These are phyloP conservation scores for Limtongia smithiae DNA, from an alignment of 805 yeast genomes.

Conservation along the genomic window DNA sequence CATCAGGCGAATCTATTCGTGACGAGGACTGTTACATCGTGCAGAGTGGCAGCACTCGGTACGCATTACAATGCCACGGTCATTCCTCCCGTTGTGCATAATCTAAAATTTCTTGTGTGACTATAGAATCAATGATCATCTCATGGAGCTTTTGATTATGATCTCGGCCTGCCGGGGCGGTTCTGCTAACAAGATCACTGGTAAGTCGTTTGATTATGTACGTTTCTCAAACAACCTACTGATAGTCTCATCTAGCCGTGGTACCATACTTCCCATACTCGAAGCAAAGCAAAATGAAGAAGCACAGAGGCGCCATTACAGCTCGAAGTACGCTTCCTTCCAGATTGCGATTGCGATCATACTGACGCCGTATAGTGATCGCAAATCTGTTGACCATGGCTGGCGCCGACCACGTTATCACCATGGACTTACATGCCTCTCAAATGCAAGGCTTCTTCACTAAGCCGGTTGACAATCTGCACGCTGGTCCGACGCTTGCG, in stretches of 20 bases:
- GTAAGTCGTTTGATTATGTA: slow-evolving; percentile 2
- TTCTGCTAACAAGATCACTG: slow-evolving; percentile 90
- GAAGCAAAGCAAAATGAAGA: slow-evolving; percentile 96
- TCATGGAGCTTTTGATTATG: slow-evolving; percentile 90
- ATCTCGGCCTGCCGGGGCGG: slow-evolving; percentile 97
- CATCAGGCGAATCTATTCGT: slow-evolving; percentile 54
- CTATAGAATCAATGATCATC: slow-evolving; percentile 73
- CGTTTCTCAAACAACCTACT: background rate
- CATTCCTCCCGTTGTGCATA: too few relatives aligned
- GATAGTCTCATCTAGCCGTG: slow-evolving; percentile 53
- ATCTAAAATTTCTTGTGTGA: too few relatives aligned
- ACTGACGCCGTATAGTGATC: slow-evolving; percentile 65
- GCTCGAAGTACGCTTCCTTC: slow-evolving; percentile 53
- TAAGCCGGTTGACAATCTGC: slow-evolving; percentile 93
- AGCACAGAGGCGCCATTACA: slow-evolving; percentile 97
- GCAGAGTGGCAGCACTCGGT: slow-evolving; percentile 31
- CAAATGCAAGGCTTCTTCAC: slow-evolving; percentile 99
- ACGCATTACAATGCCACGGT: too few relatives aligned
- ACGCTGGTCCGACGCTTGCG: slow-evolving; percentile 95
- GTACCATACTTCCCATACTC: slow-evolving; percentile 98
- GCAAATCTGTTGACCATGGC: slow-evolving; percentile 95
- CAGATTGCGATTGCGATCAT: too few relatives aligned
- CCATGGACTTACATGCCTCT: slow-evolving; percentile 89
- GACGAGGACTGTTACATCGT: slow-evolving; percentile 65
- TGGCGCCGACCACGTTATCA: slow-evolving; percentile 97